Base-by-base conservation (phyloP, 768 basidiomycete species). In the Cystofilobasidium bisporidii region DNA sequence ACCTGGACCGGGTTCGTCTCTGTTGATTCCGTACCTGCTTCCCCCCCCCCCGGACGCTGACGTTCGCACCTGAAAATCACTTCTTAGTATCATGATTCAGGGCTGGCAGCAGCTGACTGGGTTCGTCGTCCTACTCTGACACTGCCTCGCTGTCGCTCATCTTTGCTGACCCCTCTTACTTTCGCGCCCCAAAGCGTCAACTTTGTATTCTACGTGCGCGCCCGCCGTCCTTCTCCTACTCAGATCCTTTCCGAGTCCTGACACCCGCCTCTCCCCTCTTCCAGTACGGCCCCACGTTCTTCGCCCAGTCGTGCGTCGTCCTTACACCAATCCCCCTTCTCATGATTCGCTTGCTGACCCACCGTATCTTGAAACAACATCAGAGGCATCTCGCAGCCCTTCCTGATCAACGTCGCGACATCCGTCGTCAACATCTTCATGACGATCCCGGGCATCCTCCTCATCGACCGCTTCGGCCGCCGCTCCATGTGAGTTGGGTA, bases 381-480 rank as follows among this genome's bases (percentile, higher is more conserved):
- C n/a, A n/a, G 36, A 5, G 43, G 43, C 43, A 17, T 43, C 43
- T 5, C 8, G 10, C 14, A 43, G 14, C 43, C 43, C 43, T 43
- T 43, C 43, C 17, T 43, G 17, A 43, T 43, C 43, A 43, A 15
- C 14, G 26, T 41, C 28, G 9, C 28, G 17, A 30, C 61, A 24
- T 30, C 24, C 15, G 70, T 75, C 38, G 76, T 79, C 75, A 79
- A 79, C 72, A 78, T 79, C 59, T 80, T 81, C 76, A 88, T 86
- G 79, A 93, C 91, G 57, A 78, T 89, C 30, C 81, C 88, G 69
- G 87, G 87, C 26, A 84, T 91, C 78, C 89, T 82, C 78, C 83
- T 86, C 74, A 84, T 92, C 70, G 91, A 94, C 76, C 81, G 81
- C 62, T 83, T 87, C 74, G 91, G 91, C 72, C 88, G 91, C 72